Conservation (phyloP, 768 basidiomycete species). For the Kwoniella dendrophila region DNA sequence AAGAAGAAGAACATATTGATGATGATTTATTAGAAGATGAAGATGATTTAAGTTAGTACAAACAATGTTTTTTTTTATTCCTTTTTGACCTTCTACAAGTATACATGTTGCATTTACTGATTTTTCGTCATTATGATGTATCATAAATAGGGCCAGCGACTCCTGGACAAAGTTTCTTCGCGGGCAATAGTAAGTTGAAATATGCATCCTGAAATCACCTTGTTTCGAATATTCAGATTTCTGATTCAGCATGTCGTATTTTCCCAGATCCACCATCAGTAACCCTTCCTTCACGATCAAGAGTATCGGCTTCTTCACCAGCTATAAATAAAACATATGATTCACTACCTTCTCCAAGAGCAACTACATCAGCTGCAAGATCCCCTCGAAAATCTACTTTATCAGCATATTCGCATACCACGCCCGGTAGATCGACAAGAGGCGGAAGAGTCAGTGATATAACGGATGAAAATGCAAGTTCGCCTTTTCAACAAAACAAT, state of each 20-base stretch:
- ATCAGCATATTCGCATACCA: background rate
- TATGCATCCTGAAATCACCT: too few species aligned
- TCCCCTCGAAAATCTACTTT: slow-evolving; percentile 21
- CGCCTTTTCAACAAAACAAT: too few species aligned
- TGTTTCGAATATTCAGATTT: too few species aligned
- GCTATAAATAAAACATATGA: slow-evolving; percentile 21
- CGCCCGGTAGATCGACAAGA: background rate
- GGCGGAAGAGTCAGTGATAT: slow-evolving; percentile 7
- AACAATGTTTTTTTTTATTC: background rate
- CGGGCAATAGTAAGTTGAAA: background rate
- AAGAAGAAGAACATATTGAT: slow-evolving; percentile 19
- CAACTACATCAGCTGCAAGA: background rate
- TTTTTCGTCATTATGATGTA: too few species aligned
- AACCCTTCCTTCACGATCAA: slow-evolving; percentile 23
- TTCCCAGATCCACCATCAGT: slow-evolving; percentile 33
- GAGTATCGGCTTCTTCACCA: slow-evolving; percentile 31
- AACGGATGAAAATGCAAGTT: background rate
- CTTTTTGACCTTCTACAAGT: too few species aligned
- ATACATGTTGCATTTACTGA: too few species aligned
- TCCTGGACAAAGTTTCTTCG: background rate
- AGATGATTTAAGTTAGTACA: slow-evolving; percentile 20
- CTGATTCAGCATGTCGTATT: background rate
- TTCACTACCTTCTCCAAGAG: slow-evolving; percentile 28
- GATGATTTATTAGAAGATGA: slow-evolving; percentile 32
- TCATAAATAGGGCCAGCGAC: too few species aligned